A percentile compares a stretch with the other conserved stretches of the same genome.
These are phyloP conservation scores for Rugosomyces carneus DNA, from an alignment of 1,284 basidiomycete species.

Conservation along the genomic window DNA sequence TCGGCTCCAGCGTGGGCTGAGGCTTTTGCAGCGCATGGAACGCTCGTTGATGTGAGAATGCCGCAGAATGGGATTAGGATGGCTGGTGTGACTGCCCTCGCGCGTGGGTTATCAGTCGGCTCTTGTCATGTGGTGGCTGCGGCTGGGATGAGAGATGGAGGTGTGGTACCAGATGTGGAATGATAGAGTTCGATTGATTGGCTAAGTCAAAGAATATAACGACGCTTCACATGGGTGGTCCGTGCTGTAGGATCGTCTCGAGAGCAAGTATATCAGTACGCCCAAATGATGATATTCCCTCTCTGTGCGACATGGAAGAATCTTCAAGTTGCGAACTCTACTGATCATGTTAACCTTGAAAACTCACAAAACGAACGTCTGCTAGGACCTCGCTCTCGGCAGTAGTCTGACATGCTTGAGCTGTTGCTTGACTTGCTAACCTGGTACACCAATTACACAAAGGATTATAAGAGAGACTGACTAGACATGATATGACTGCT, in stretches of 20 bases:
- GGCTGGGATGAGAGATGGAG: constrained; percentile 31
- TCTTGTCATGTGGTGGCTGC: constrained; percentile 17
- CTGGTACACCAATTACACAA: no score
- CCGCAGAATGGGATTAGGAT: constrained; percentile 97
- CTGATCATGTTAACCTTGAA: no score
- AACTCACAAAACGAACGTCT: no score
- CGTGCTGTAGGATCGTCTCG: constrained; percentile 29
- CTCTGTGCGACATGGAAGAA: no score
- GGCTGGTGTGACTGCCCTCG: constrained; percentile 85
- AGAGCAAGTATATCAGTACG: constrained; percentile 52
- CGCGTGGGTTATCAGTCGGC: constrained; percentile 53
- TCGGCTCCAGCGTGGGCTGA: constrained; percentile 81
- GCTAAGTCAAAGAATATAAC: constrained; percentile 58
- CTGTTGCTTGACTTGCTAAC: no score
- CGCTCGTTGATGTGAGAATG: constrained; percentile 83
- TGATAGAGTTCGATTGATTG: constrained; percentile 51
- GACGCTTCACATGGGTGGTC: constrained; percentile 52
- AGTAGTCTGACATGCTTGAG: no score
- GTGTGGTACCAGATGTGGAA: constrained; percentile 49
- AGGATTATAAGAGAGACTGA: no score
- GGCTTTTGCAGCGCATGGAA: constrained; percentile 83
- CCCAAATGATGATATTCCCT: constrained; percentile 56
- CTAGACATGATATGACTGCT: no score
- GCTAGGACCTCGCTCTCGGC: no score
- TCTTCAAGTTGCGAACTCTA: no score